A percentile compares a stretch with the other conserved stretches of the same genome.
Conservation (phyloP, 352 stramenopile genomes). For the Elongisporangium anandrum region DNA sequence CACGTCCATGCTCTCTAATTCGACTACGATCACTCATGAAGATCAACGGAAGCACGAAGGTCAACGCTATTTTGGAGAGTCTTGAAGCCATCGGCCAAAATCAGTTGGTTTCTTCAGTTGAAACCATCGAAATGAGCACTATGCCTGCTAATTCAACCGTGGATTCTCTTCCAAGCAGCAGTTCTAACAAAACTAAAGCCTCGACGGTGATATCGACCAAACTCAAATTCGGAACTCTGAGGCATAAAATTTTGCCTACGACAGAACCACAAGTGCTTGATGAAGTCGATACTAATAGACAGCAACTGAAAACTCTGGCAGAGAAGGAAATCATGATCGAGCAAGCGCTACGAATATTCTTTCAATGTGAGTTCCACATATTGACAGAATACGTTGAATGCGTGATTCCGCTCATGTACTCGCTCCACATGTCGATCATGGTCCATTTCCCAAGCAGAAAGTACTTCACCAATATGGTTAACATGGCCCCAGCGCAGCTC, state of each 20-base stretch:
- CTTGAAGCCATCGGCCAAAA: no score
- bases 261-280: no score
- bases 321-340: not conserved
- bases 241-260: not conserved
- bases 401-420: not conserved
- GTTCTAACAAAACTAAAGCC: no score
- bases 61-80: not conserved
- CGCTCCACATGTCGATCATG: not conserved
- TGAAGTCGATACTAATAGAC: not conserved
- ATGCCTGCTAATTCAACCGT: no score
- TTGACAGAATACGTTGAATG: not conserved
- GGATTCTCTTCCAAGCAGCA: no score
- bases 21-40: no score
- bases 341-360: not conserved
- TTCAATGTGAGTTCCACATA: not conserved
- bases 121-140: no score
- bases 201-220: no score
- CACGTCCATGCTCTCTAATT: no score
- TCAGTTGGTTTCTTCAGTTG: no score
- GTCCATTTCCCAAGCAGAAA: not conserved
- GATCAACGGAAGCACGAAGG: no score
- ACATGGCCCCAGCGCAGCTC: not conserved
- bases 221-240: no score
- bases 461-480: not conserved
- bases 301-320: not conserved